A percentile compares a stretch with the other conserved stretches of the same genome.
Evolutionary conservation across 1,284 basidiomycete genomes (phyloP).

Genomic region (Chondrostereum purpureum): DNA sequence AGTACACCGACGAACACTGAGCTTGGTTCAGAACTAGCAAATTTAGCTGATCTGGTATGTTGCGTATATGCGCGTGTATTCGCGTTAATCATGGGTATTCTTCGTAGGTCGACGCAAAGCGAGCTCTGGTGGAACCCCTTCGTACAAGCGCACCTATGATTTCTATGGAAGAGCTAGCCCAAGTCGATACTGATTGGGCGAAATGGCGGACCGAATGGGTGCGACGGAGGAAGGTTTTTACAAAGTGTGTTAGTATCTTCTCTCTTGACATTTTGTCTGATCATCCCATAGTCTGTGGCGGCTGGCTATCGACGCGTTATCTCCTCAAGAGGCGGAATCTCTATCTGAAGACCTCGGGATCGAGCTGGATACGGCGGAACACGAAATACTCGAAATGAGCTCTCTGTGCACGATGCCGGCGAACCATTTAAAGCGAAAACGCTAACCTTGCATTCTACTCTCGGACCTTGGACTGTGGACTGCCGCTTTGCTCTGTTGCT

Average conservation of each 20-base stretch:
- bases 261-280: background rate
- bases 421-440: constrained; percentile 37
- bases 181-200: constrained; percentile 59
- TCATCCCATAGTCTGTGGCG: constrained; percentile 50
- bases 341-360: constrained; percentile 71
- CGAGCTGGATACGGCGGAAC: constrained; percentile 66
- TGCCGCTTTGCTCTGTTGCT: no score
- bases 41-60: constrained; percentile 37
- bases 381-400: constrained; percentile 47
- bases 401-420: constrained; percentile 33
- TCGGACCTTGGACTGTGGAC: no score
- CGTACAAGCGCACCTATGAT: constrained; percentile 60
- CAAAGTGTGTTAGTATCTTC: constrained; percentile 39
- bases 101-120: constrained; percentile 38
- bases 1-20: constrained; percentile 63
- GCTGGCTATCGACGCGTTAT: constrained; percentile 56
- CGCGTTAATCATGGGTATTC: constrained; percentile 3
- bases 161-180: constrained; percentile 56
- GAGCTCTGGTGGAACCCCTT: constrained; percentile 53
- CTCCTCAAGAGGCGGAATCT: constrained; percentile 52
- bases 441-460: constrained; percentile 11
- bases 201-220: constrained; percentile 72
- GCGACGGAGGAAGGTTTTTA: constrained; percentile 60
- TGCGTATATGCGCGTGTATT: background rate
- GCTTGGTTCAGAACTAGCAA: constrained; percentile 43